Conservation (phyloP, 805 yeast species). For the Candida namnaoensis region DNA sequence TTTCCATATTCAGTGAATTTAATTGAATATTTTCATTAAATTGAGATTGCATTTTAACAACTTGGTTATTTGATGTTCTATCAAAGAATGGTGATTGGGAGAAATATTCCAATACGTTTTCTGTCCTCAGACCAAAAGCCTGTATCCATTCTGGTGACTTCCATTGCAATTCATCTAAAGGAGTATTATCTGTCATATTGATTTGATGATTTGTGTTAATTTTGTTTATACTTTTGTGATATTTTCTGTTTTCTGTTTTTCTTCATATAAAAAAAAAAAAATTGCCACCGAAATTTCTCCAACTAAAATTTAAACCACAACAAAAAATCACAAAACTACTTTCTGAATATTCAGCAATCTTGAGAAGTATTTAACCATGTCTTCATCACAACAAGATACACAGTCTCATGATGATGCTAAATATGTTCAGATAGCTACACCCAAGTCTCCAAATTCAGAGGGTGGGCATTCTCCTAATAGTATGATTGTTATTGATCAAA, state of each 20-base stretch:
- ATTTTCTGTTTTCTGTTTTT: too few species aligned
- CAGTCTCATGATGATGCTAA: not conserved
- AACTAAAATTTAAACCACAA: too few species aligned
- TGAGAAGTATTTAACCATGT: not conserved
- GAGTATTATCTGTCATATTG: slow-evolving; percentile 17
- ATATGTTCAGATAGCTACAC: slow-evolving; percentile 31
- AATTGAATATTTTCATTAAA: slow-evolving; percentile 44
- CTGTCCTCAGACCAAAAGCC: slow-evolving; percentile 76
- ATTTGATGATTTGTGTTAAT: too few species aligned
- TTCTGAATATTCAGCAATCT: too few species aligned
- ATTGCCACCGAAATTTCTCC: not conserved
- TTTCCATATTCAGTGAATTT: slow-evolving; percentile 30
- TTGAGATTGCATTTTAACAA: slow-evolving; percentile 90
- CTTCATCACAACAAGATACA: not conserved
- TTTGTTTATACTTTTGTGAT: too few species aligned
- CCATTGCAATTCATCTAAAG: slow-evolving; percentile 91
- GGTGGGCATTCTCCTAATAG: slow-evolving; percentile 17
- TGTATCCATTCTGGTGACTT: slow-evolving; percentile 97
- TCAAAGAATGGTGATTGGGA: slow-evolving; percentile 93
- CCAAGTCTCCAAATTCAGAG: slow-evolving; percentile 33
- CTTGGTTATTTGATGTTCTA: slow-evolving; percentile 89
- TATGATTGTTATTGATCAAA: slow-evolving; percentile 3
- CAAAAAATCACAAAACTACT: too few species aligned
- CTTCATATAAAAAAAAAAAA: too few species aligned
- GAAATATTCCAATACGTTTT: slow-evolving; percentile 88